Percentiles rank a stretch among this genome's conserved stretches.
phyloP scores from a whole-genome alignment of 1,139 yeast species.

The Sugiyamaella pinicola region DNA sequence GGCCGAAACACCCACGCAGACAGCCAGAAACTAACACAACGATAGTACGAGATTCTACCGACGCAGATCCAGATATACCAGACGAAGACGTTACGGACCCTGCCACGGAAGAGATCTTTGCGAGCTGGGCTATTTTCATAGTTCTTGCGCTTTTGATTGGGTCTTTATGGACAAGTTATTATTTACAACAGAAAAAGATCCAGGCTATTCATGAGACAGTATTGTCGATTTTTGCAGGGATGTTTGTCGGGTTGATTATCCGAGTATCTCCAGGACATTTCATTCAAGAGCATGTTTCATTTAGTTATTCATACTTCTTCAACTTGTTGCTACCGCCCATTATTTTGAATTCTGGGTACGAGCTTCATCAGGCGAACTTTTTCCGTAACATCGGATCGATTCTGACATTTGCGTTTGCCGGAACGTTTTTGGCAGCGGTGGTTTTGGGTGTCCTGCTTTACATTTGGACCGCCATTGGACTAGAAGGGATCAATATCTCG shows the following conservation, averaged over 20 bases:
- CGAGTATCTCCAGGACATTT: constrained; percentile 93
- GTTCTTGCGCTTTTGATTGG: constrained; percentile 75
- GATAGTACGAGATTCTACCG: constrained; percentile 42
- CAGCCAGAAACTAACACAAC: neutral
- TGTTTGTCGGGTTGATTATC: constrained; percentile 90
- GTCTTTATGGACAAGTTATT: constrained; percentile 94
- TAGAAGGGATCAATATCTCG: constrained; percentile 84
- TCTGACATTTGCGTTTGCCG: constrained; percentile 93
- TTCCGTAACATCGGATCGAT: constrained; percentile 91
- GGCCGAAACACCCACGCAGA: too few relatives aligned
- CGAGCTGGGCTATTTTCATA: constrained; percentile 96
- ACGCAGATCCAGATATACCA: constrained; percentile 45
- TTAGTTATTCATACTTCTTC: constrained; percentile 92
- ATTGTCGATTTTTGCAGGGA: constrained; percentile 91
- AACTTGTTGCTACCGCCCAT: constrained; percentile 94
- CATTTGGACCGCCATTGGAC: constrained; percentile 87
- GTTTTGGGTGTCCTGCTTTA: constrained; percentile 84
- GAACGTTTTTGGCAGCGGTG: constrained; percentile 88
- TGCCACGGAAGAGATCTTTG: constrained; percentile 91
- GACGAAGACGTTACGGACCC: constrained; percentile 79
- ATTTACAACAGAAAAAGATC: constrained; percentile 84
- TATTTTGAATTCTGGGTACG: constrained; percentile 93
- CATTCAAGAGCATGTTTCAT: constrained; percentile 95
- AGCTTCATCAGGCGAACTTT: constrained; percentile 91
- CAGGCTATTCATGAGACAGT: constrained; percentile 98